These are phyloP conservation scores for Pseudocercospora fuligena DNA, from an alignment of 2,329 filamentous ascomycete genomes.

Conservation along the genomic window DNA sequence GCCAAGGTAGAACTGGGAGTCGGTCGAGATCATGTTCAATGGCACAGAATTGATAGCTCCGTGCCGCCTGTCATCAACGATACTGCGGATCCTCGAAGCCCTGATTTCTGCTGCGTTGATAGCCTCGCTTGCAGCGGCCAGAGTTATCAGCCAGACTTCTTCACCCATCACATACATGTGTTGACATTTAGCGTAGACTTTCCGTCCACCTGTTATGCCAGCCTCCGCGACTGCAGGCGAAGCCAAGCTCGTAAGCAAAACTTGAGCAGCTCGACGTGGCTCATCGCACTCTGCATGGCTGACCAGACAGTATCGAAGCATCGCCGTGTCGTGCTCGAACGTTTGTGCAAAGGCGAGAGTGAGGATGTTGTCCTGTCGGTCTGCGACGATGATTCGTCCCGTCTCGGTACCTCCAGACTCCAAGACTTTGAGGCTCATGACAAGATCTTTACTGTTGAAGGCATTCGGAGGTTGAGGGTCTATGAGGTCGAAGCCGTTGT, in stretches of 20 bases:
- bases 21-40: neutral
- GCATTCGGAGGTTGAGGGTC: neutral
- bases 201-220: neutral
- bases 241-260: neutral
- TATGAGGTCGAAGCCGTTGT: neutral
- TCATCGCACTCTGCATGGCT: neutral
- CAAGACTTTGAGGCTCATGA: neutral
- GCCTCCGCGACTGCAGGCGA: neutral
- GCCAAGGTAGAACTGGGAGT: neutral
- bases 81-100: neutral
- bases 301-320: neutral
- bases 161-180: slow-evolving; percentile 5
- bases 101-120: slow-evolving; percentile 3
- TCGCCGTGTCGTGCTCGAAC: neutral
- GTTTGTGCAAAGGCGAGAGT: neutral
- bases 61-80: slow-evolving; percentile 4
- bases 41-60: slow-evolving; percentile 1
- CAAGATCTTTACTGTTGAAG: neutral
- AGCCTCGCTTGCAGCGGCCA: neutral
- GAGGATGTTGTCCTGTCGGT: neutral
- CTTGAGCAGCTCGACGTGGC: neutral
- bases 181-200: neutral
- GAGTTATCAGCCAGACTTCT: neutral
- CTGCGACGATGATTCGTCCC: neutral
- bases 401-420: neutral